Conservation (phyloP, 768 basidiomycete species). For the Mycena rosella region DNA sequence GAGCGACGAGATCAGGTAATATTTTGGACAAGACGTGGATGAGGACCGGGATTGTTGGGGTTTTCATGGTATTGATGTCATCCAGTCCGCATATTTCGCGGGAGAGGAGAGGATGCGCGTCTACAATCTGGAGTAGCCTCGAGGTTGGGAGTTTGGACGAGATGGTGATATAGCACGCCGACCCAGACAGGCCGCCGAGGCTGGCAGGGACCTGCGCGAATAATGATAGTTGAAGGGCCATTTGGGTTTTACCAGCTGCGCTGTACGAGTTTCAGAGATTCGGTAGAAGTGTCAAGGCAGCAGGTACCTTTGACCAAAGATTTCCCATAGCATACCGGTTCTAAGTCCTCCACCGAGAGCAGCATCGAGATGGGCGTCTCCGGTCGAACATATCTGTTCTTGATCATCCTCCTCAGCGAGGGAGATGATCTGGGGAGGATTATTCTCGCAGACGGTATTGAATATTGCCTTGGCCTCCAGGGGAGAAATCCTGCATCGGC, state of each 20-base stretch:
- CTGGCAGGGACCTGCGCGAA: constrained; percentile 76
- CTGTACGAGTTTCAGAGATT: constrained; percentile 55
- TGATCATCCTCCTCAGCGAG: constrained; percentile 55
- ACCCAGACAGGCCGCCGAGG: constrained; percentile 72
- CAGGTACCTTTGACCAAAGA: constrained; percentile 87
- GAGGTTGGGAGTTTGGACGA: constrained; percentile 75
- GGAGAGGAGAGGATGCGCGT: constrained; percentile 62
- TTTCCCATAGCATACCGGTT: constrained; percentile 87
- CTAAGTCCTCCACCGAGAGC: constrained; percentile 84
- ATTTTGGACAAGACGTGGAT: constrained; percentile 65
- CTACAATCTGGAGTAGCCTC: constrained; percentile 75
- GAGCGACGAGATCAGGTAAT: constrained; percentile 65
- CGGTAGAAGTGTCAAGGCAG: constrained; percentile 18
- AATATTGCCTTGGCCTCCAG: constrained; percentile 65
- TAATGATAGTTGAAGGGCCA: constrained; percentile 87
- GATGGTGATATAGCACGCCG: constrained; percentile 84
- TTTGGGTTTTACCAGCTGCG: constrained; percentile 94
- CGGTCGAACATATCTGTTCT: constrained; percentile 74
- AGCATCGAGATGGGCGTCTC: constrained; percentile 76
- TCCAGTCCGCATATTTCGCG: constrained; percentile 59
- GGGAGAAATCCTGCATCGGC: constrained; percentile 65
- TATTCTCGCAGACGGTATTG: constrained; percentile 60
- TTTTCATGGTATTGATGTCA: constrained; percentile 72
- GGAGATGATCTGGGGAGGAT: constrained; percentile 52
- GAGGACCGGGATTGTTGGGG: constrained; percentile 67